Percentiles rank a stretch among this genome's conserved stretches.
These are phyloP conservation scores for Hymenochaete sp. DNA, from an alignment of 1,284 basidiomycete genomes.

Conservation along the genomic window DNA sequence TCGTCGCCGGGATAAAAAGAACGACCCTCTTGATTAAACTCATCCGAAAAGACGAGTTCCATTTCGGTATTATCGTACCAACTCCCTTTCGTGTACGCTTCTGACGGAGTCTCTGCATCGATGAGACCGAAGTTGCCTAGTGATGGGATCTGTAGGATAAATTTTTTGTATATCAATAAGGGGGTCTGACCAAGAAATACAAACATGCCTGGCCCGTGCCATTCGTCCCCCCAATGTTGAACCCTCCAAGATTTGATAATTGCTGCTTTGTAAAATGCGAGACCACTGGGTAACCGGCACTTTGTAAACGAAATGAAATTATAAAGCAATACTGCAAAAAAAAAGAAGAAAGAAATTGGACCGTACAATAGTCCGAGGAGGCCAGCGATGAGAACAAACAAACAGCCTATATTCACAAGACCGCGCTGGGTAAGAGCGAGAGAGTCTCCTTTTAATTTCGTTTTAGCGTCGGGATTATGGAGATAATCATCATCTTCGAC, in stretches of 20 bases:
- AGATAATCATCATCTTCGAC: conserved; percentile 24
- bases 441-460: conserved; percentile 25
- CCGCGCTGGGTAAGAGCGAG: conserved; percentile 42
- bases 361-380: conserved; percentile 48
- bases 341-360: too few species aligned
- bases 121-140: conserved; percentile 36
- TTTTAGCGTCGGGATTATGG: conserved; percentile 40
- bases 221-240: conserved; percentile 44
- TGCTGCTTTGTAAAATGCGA: conserved; percentile 27
- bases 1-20: conserved; percentile 47
- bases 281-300: conserved; percentile 41
- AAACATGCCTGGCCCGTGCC: conserved; percentile 30
- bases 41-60: conserved; percentile 59
- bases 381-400: conserved; percentile 39
- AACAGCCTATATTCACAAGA: conserved; percentile 56
- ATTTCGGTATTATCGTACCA: conserved; percentile 31
- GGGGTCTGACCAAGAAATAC: neutral
- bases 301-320: conserved; percentile 7
- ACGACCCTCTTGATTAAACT: conserved; percentile 55
- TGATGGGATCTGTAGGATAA: conserved; percentile 23
- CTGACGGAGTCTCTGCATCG: conserved; percentile 42
- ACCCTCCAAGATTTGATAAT: conserved; percentile 24
- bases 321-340: neutral
- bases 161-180: neutral
- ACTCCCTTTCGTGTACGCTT: conserved; percentile 34